phyloP scores from a whole-genome alignment of 371 early-diverging fungal genomes.

The Lichtheimia hyalospora region DNA sequence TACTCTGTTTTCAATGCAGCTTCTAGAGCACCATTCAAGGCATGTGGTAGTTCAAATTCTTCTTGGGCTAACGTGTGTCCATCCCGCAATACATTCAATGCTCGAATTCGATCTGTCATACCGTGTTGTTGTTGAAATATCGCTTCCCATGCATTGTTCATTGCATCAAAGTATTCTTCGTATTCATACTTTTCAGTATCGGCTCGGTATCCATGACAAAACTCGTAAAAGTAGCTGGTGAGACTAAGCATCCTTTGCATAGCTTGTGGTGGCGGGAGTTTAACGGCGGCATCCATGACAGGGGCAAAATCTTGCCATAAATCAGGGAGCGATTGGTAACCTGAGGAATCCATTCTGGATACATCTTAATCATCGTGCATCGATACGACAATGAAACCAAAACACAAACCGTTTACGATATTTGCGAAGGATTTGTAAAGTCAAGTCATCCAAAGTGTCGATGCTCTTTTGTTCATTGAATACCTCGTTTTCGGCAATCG shows the following conservation, averaged over 20 bases:
- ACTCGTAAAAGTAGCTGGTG: conserved; percentile 39
- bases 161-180: conserved; percentile 27
- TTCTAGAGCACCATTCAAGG: conserved; percentile 16
- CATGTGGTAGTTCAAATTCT: conserved; percentile 17
- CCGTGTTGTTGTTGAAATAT: conserved; percentile 16
- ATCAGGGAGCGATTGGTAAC: conserved; percentile 24
- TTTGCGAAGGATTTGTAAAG: conserved; percentile 21
- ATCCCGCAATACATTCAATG: conserved; percentile 32
- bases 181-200: conserved; percentile 29
- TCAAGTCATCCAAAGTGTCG: conserved; percentile 7
- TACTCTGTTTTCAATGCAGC: conserved; percentile 3
- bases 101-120: conserved; percentile 34
- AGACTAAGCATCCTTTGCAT: conserved; percentile 28
- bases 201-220: conserved; percentile 29
- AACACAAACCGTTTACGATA: conserved; percentile 30
- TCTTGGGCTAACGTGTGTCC: conserved; percentile 29
- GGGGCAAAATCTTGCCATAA: conserved; percentile 31
- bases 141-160: conserved; percentile 32
- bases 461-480: conserved; percentile 4
- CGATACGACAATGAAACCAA: not conserved
- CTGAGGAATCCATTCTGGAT: conserved; percentile 14
- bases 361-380: not conserved
- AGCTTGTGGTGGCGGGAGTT: conserved; percentile 17
- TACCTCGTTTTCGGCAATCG: too few relatives aligned
- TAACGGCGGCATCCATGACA: conserved; percentile 18